phyloP scores from a whole-genome alignment of 23 red algal genomes.

The Agarophyton chilense region DNA sequence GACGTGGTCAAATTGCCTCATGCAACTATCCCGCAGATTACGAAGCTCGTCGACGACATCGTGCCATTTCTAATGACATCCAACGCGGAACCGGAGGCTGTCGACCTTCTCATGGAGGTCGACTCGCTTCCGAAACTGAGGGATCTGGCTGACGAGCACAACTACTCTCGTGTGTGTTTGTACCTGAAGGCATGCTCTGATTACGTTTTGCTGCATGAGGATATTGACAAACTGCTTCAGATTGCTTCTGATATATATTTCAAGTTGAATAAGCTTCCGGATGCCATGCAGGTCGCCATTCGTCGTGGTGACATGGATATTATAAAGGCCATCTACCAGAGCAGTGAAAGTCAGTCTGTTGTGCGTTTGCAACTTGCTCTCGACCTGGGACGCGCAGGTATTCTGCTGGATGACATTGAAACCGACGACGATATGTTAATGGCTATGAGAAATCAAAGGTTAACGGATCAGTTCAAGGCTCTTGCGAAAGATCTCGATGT shows the following conservation, averaged over 20 bases:
- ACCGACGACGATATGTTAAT: constrained; percentile 74
- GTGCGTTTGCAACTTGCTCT: constrained; percentile 88
- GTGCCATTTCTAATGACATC: constrained; percentile 86
- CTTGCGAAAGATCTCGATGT: constrained; percentile 95
- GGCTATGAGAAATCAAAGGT: constrained; percentile 78
- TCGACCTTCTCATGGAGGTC: constrained; percentile 95
- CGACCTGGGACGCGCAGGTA: constrained; percentile 63
- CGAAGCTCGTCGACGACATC: constrained; percentile 80
- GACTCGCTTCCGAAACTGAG: constrained; percentile 64
- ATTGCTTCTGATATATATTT: constrained; percentile 80
- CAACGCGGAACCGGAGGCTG: constrained; percentile 95
- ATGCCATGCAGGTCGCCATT: constrained; percentile 90
- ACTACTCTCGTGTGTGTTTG: constrained; percentile 81
- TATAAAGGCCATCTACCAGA: constrained; percentile 70
- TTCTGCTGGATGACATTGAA: constrained; percentile 87
- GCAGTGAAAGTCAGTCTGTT: constrained; percentile 5
- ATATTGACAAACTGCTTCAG: constrained; percentile 66
- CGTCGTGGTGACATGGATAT: constrained; percentile 71
- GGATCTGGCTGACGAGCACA: constrained; percentile 70
- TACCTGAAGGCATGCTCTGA: constrained; percentile 87
- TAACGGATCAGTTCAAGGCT: constrained; percentile 73
- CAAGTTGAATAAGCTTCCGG: constrained; percentile 34
- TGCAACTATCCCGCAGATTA: constrained; percentile 56
- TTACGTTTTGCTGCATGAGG: constrained; percentile 85
- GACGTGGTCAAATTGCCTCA: constrained; percentile 5